Percentiles rank a stretch among this genome's conserved stretches.
phyloP scores from a whole-genome alignment of 148 eudicot genomes.

The Polygonum aviculare region DNA sequence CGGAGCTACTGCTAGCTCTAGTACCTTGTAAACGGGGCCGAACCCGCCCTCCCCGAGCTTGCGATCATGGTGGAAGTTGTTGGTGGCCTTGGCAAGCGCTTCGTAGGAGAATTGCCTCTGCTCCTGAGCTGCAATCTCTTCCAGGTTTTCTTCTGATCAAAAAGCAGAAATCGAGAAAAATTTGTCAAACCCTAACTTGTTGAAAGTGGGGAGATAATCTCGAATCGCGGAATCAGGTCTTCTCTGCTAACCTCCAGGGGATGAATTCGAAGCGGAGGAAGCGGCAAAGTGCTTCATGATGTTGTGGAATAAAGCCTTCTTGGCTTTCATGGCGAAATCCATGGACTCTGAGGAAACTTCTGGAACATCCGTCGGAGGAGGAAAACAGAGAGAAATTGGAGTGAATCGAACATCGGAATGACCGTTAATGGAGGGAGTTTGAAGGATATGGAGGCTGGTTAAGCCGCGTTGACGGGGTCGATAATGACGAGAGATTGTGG shows the following conservation, averaged over 20 bases:
- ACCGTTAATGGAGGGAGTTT: not conserved
- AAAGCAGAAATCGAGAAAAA: not conserved
- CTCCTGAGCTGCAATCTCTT: slow-evolving; percentile 71
- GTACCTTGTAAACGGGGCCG: slow-evolving; percentile 88
- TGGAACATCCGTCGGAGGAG: not conserved
- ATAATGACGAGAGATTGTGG: not conserved
- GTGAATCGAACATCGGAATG: not conserved
- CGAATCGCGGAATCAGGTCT: not conserved
- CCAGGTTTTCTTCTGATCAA: slow-evolving; percentile 28
- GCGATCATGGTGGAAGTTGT: slow-evolving; percentile 44
- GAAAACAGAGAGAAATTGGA: not conserved
- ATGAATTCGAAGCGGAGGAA: not conserved
- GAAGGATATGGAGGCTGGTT: not conserved
- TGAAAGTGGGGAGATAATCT: not conserved
- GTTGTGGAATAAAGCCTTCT: not conserved
- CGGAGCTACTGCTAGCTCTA: not conserved
- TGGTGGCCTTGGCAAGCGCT: slow-evolving; percentile 56
- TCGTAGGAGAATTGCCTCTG: slow-evolving; percentile 55
- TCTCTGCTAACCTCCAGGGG: not conserved
- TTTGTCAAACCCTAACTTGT: not conserved
- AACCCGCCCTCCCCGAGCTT: slow-evolving; percentile 98
- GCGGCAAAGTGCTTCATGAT: not conserved
- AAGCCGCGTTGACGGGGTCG: not conserved
- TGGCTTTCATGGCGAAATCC: not conserved
- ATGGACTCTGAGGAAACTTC: not conserved